Percentiles rank a stretch among this genome's conserved stretches.
Evolutionary conservation across 1,284 basidiomycete genomes (phyloP).

Genomic region (Ceratobasidium sp.): DNA sequence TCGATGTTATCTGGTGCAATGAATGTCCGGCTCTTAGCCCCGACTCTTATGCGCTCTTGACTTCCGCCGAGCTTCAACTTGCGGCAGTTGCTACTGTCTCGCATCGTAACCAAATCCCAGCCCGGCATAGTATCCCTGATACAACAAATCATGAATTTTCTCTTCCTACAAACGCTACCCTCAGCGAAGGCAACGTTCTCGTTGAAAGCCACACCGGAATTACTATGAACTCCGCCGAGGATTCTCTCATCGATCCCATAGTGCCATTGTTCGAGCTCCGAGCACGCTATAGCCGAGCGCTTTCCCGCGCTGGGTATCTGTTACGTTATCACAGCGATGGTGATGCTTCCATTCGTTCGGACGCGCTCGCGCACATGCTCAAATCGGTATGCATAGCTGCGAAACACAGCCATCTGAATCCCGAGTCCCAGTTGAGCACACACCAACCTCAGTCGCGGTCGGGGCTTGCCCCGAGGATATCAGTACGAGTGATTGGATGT

Average conservation of each 20-base stretch:
- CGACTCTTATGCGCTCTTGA: conserved; percentile 13
- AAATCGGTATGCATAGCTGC: background rate
- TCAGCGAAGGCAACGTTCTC: too few species aligned
- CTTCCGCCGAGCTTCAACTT: conserved; percentile 17
- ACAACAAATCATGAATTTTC: too few species aligned
- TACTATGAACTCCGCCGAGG: too few species aligned
- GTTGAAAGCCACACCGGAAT: too few species aligned
- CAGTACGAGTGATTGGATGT: background rate
- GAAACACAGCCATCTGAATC: background rate
- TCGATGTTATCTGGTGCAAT: conserved; percentile 20
- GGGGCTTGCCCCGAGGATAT: background rate
- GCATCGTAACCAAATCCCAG: too few species aligned
- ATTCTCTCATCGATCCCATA: background rate
- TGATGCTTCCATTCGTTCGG: background rate
- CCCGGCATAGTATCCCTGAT: too few species aligned
- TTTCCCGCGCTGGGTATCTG: background rate
- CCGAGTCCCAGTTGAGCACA: background rate
- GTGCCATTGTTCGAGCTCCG: background rate
- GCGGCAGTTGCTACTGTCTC: too few species aligned
- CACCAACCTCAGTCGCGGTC: background rate
- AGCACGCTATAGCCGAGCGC: background rate
- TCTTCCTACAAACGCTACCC: too few species aligned
- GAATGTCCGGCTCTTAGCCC: conserved; percentile 10
- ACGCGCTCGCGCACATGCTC: background rate
- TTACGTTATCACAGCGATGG: background rate